These are phyloP conservation scores for Conticribra guillardii DNA, from an alignment of 108 stramenopile species.

Conservation along the genomic window DNA sequence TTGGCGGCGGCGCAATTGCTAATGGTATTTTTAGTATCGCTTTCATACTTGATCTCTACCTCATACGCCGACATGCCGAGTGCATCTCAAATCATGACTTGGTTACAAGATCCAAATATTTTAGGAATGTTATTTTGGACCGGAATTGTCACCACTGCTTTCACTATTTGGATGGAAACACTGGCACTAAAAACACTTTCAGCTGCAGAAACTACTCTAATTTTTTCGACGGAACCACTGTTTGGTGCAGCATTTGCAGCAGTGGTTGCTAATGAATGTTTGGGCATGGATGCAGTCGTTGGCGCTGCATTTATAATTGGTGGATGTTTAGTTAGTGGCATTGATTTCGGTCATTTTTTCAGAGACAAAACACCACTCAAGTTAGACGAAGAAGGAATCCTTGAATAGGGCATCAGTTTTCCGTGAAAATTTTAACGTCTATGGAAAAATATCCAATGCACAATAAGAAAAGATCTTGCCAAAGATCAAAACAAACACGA, in stretches of 20 bases:
- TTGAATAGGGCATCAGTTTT: too few species aligned
- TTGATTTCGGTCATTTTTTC: too few species aligned
- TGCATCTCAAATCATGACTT: slow-evolving; percentile 27
- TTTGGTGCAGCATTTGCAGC: slow-evolving; percentile 88
- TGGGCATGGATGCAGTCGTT: slow-evolving; percentile 65
- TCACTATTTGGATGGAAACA: slow-evolving; percentile 91
- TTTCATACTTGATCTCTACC: slow-evolving; percentile 25
- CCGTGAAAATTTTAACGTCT: too few species aligned
- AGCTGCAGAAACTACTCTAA: slow-evolving; percentile 91
- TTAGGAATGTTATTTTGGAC: slow-evolving; percentile 84
- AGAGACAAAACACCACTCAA: too few species aligned
- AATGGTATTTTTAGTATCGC: slow-evolving; percentile 70
- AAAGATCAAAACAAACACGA: too few species aligned
- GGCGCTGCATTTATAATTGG: slow-evolving; percentile 67
- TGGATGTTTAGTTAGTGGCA: slow-evolving; percentile 67
- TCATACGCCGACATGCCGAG: slow-evolving; percentile 25
- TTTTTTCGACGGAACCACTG: slow-evolving; percentile 90
- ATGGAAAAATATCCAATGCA: too few species aligned
- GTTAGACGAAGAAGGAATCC: too few species aligned
- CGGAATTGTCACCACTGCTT: slow-evolving; percentile 86
- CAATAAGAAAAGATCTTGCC: too few species aligned
- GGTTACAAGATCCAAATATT: slow-evolving; percentile 63
- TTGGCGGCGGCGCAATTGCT: slow-evolving; percentile 86
- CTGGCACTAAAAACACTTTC: slow-evolving; percentile 82
- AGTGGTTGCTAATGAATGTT: slow-evolving; percentile 75